phyloP scores from a whole-genome alignment of 768 basidiomycete genomes.

The Leccinum subtestaceum region DNA sequence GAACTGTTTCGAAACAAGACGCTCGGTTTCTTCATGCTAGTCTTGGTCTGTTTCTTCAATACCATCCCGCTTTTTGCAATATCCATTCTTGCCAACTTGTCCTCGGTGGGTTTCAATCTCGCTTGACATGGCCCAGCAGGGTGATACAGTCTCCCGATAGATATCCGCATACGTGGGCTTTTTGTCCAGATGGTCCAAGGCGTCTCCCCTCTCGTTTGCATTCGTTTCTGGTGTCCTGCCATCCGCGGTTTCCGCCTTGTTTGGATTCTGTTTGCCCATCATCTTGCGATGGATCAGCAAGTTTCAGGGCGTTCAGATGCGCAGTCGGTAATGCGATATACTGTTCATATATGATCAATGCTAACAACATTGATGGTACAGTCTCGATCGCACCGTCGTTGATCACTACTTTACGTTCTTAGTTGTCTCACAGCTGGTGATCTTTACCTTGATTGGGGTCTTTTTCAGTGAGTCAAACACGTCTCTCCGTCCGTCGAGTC shows the following conservation, averaged over 20 bases:
- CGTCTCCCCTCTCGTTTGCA: constrained; percentile 69
- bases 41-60: constrained; percentile 87
- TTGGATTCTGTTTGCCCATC: constrained; percentile 88
- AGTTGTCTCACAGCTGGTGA: constrained; percentile 87
- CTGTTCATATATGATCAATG: not conserved
- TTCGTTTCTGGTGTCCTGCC: constrained; percentile 92
- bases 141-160: constrained; percentile 12
- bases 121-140: not conserved
- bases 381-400: constrained; percentile 85
- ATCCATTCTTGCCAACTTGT: constrained; percentile 88
- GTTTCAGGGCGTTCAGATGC: constrained; percentile 57
- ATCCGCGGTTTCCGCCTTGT: constrained; percentile 81
- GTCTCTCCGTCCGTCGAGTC: not conserved
- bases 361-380: constrained; percentile 35
- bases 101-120: constrained; percentile 50
- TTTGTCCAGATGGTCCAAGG: constrained; percentile 64
- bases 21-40: constrained; percentile 77
- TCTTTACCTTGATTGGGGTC: constrained; percentile 92
- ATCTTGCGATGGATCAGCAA: constrained; percentile 80
- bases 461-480: constrained; percentile 63
- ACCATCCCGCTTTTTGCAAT: constrained; percentile 89
- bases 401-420: constrained; percentile 93
- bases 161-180: constrained; percentile 65
- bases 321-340: constrained; percentile 26
- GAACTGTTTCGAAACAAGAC: constrained; percentile 65